These are phyloP conservation scores for Penicillium fuscoglaucum DNA, from an alignment of 2,329 filamentous ascomycete species.

Conservation along the genomic window DNA sequence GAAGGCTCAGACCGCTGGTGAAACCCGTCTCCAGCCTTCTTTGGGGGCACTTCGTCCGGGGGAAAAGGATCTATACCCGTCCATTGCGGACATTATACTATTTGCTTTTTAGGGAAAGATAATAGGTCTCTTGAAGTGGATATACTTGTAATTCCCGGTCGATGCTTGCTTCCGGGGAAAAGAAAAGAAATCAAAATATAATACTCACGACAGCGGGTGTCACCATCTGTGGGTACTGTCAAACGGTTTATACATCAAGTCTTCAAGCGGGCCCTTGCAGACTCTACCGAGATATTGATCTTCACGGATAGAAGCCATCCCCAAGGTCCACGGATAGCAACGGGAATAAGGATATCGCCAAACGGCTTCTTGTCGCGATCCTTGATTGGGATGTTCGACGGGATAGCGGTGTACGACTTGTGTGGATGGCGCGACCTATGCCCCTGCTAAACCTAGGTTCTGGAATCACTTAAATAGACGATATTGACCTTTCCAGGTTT, in stretches of 20 bases:
- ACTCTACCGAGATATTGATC: constrained; percentile 16
- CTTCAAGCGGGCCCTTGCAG: constrained; percentile 29
- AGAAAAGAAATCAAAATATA: not conserved
- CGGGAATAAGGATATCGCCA: constrained; percentile 10
- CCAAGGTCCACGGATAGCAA: constrained; percentile 6
- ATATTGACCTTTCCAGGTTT: constrained; percentile 2
- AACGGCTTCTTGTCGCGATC: constrained; percentile 10
- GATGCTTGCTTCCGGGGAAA: constrained; percentile 6
- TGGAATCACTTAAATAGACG: constrained; percentile 22
- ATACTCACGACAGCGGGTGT: constrained; percentile 14
- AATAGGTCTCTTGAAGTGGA: not conserved
- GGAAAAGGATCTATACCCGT: constrained; percentile 15
- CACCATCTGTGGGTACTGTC: constrained; percentile 9
- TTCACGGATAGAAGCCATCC: constrained; percentile 12
- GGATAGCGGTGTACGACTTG: constrained; percentile 30
- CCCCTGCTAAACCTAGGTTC: not conserved
- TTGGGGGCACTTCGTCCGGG: constrained; percentile 12
- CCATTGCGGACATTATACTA: not conserved
- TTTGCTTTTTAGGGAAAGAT: not conserved
- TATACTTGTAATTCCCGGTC: not conserved
- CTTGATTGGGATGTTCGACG: constrained; percentile 19
- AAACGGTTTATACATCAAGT: constrained; percentile 27
- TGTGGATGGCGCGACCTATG: constrained; percentile 9
- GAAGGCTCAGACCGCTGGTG: constrained; percentile 27
- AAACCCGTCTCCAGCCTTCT: constrained; percentile 17